A percentile compares a stretch with the other conserved stretches of the same genome.
Evolutionary conservation across 78 protist genomes (phyloP).

Genomic region (Neovahlkampfia damariscottae): DNA sequence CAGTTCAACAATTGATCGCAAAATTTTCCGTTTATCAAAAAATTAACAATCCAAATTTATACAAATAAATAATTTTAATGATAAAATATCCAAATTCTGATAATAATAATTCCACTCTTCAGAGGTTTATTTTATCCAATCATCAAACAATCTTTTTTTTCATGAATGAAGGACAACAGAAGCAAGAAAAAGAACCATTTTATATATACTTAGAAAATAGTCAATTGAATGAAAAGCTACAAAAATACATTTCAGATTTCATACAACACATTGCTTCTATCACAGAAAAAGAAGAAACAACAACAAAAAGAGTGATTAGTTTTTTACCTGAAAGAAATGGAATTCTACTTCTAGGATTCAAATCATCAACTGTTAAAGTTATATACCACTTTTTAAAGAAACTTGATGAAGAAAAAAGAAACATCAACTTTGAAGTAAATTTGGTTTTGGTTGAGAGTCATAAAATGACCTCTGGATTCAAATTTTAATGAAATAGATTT

Average conservation of each 20-base stretch:
- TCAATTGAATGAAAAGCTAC: background rate
- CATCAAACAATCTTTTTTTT: background rate
- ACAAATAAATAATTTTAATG: too few species aligned
- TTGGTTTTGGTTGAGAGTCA: conserved; percentile 7
- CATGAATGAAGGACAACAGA: background rate
- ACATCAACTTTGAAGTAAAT: background rate
- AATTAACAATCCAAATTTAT: too few species aligned
- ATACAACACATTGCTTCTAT: conserved; percentile 1
- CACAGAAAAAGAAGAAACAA: background rate
- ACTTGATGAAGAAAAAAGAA: background rate
- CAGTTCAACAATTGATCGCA: too few species aligned
- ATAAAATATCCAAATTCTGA: too few species aligned
- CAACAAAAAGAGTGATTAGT: background rate
- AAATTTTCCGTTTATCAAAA: too few species aligned
- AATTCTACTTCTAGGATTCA: conserved; percentile 2
- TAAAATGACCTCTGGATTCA: background rate
- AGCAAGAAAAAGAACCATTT: background rate
- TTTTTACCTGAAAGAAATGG: conserved; percentile 10
- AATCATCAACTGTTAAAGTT: background rate
- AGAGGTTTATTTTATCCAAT: too few species aligned
- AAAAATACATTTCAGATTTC: background rate
- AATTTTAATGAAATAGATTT: background rate
- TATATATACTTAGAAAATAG: background rate
- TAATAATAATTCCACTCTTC: too few species aligned
- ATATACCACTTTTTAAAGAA: background rate